Conservation (phyloP, 352 stramenopile species). For the Phytopythium oedochilum region DNA sequence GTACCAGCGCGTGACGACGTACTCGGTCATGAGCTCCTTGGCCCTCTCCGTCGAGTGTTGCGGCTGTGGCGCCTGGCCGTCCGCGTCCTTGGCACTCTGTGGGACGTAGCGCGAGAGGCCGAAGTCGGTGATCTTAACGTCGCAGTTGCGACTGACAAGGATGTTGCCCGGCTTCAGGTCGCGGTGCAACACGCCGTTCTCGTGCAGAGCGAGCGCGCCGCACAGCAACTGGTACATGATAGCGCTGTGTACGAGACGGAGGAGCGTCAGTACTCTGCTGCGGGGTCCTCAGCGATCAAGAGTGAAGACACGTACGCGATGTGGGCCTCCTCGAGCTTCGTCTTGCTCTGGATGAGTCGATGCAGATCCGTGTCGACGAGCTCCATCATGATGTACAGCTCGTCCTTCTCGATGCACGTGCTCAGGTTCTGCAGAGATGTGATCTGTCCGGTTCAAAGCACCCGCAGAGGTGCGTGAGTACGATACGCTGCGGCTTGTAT, state of each 20-base stretch:
- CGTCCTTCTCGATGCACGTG: slow-evolving; percentile 85
- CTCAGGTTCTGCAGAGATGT: slow-evolving; percentile 76
- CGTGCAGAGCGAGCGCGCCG: slow-evolving; percentile 87
- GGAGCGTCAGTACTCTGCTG: background rate
- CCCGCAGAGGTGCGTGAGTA: too few species aligned
- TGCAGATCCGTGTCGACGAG: slow-evolving; percentile 93
- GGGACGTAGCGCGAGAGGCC: slow-evolving; percentile 72
- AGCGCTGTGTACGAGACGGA: slow-evolving; percentile 33
- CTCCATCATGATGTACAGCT: slow-evolving; percentile 95
- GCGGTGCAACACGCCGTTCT: slow-evolving; percentile 85
- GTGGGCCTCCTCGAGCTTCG: slow-evolving; percentile 78
- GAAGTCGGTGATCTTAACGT: slow-evolving; percentile 86
- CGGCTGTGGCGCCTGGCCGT: slow-evolving; percentile 13
- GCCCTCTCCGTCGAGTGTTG: slow-evolving; percentile 37
- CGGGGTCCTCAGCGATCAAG: background rate
- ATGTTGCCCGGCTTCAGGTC: slow-evolving; percentile 85
- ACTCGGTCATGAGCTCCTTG: slow-evolving; percentile 78
- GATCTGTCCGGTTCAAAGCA: slow-evolving; percentile 57
- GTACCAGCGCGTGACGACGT: slow-evolving; percentile 86
- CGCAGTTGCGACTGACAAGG: slow-evolving; percentile 82
- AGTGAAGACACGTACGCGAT: slow-evolving; percentile 44
- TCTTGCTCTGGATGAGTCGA: slow-evolving; percentile 86
- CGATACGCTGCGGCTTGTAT: background rate
- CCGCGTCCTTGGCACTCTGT: slow-evolving; percentile 14
- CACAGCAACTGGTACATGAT: slow-evolving; percentile 94